Percentiles rank a stretch among this genome's conserved stretches.
Conservation (phyloP, 2,329 filamentous ascomycete genomes). For the Trichoderma sp. region DNA sequence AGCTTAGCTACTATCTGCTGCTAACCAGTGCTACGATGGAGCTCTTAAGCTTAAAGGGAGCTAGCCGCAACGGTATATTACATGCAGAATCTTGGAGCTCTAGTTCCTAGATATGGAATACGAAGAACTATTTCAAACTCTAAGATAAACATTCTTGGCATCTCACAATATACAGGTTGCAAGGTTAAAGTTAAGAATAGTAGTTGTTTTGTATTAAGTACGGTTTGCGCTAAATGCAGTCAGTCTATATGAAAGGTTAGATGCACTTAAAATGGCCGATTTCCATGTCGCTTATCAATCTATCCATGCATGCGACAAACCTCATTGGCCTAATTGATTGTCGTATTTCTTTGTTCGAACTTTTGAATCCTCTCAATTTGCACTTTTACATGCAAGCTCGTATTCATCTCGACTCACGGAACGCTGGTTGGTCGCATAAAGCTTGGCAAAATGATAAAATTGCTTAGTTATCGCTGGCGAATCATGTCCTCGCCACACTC, state of each 20-base stretch:
- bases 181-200: background rate
- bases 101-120: background rate
- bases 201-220: background rate
- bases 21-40: no score
- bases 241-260: background rate
- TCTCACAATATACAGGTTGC: background rate
- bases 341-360: background rate
- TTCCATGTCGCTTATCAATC: background rate
- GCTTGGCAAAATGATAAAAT: constrained; percentile 20
- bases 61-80: background rate
- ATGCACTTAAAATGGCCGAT: background rate
- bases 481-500: constrained; percentile 22
- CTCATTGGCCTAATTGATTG: background rate
- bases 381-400: constrained; percentile 1
- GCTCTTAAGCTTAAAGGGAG: background rate
- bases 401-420: constrained; percentile 14
- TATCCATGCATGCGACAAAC: background rate
- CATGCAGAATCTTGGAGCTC: background rate
- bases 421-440: constrained; percentile 10
- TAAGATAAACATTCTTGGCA: background rate
- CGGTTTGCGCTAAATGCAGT: constrained; percentile 2
- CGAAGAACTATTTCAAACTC: background rate
- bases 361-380: background rate
- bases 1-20: no score
- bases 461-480: constrained; percentile 17